Evolutionary conservation across 2,329 filamentous ascomycete genomes (phyloP).

Genomic region (Pseudocercospora eumusae): DNA sequence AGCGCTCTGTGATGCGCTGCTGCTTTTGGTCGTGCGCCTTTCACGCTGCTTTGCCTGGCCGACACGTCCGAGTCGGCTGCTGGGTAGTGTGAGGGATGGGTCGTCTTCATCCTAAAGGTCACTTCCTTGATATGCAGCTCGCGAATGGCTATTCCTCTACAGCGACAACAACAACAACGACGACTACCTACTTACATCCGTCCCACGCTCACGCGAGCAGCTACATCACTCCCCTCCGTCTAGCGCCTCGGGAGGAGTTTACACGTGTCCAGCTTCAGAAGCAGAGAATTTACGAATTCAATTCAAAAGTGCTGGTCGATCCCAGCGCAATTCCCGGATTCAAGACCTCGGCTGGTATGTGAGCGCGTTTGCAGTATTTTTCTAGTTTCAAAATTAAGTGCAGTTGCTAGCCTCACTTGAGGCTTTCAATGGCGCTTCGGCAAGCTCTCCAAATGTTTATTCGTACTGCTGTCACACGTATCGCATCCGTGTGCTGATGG

Average conservation of each 20-base stretch:
- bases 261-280: conserved; percentile 37
- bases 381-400: background rate
- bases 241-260: conserved; percentile 32
- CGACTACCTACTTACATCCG: conserved; percentile 16
- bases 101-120: conserved; percentile 25
- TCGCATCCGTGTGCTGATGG: background rate
- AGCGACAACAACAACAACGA: conserved; percentile 20
- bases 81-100: conserved; percentile 20
- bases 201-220: conserved; percentile 17
- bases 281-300: conserved; percentile 34
- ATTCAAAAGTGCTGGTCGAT: conserved; percentile 31
- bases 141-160: conserved; percentile 26
- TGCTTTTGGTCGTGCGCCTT: conserved; percentile 11
- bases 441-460: background rate
- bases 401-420: background rate
- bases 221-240: conserved; percentile 23
- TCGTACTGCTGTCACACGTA: background rate
- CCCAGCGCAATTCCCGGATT: conserved; percentile 38
- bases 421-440: background rate
- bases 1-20: conserved; percentile 11
- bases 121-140: conserved; percentile 30
- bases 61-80: conserved; percentile 6
- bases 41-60: conserved; percentile 6
- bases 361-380: background rate
- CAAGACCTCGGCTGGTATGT: conserved; percentile 42